Conservation (phyloP, 306 rosid genomes). For the Cercis canadensis region DNA sequence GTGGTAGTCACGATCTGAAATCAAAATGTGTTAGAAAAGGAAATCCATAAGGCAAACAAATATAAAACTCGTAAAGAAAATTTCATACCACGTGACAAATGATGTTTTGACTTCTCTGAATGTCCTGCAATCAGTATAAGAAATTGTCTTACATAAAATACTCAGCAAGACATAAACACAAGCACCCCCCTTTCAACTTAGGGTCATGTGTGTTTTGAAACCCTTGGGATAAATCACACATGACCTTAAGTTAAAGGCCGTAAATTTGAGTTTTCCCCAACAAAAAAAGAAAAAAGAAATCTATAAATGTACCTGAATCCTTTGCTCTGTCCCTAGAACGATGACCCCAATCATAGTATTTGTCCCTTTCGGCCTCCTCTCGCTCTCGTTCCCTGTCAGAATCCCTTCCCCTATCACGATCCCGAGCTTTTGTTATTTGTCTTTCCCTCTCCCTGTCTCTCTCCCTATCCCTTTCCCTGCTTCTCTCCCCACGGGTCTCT, state of each 20-base stretch:
- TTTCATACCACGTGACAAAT: slow-evolving; percentile 73
- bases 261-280: no score
- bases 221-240: no score
- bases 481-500: slow-evolving; percentile 61
- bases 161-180: no score
- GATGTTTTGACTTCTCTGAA: slow-evolving; percentile 77
- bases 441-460: slow-evolving; percentile 53
- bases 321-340: slow-evolving; percentile 85
- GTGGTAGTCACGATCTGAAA: slow-evolving; percentile 77
- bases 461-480: slow-evolving; percentile 58
- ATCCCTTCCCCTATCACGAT: slow-evolving; percentile 88
- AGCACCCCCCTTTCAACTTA: no score
- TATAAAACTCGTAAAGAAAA: slow-evolving; percentile 14
- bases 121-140: no score
- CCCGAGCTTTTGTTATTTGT: slow-evolving; percentile 70
- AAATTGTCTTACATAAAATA: no score
- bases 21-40: slow-evolving; percentile 10
- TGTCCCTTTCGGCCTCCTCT: slow-evolving; percentile 81
- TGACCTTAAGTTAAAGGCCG: no score
- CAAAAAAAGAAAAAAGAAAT: background rate
- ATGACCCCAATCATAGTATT: slow-evolving; percentile 58
- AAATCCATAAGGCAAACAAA: slow-evolving; percentile 4
- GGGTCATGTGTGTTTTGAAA: no score
- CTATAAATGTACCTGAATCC: slow-evolving; percentile 63
- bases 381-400: slow-evolving; percentile 85